These are phyloP conservation scores for Microbotryum silenes-acaulis DNA, from an alignment of 1,284 basidiomycete genomes.

Conservation along the genomic window DNA sequence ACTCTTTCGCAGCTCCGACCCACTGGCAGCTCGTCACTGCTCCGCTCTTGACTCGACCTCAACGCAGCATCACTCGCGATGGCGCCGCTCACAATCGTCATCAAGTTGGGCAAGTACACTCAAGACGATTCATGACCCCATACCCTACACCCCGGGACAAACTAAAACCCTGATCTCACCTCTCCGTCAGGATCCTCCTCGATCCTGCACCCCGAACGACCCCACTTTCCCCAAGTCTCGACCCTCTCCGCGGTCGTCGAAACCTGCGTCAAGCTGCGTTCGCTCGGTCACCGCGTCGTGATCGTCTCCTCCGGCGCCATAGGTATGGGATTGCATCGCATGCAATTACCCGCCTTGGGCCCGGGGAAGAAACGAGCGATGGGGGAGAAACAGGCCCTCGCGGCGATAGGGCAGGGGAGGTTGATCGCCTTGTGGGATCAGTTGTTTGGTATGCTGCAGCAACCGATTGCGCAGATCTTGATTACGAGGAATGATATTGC, in stretches of 20 bases:
- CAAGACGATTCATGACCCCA: neutral
- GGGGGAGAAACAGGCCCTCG: slow-evolving; percentile 84
- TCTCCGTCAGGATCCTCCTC: slow-evolving; percentile 71
- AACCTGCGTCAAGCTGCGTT: slow-evolving; percentile 70
- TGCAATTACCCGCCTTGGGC: slow-evolving; percentile 53
- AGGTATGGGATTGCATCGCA: slow-evolving; percentile 83
- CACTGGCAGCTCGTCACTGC: no score
- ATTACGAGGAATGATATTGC: slow-evolving; percentile 93
- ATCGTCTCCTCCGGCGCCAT: slow-evolving; percentile 95
- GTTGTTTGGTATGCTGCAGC: slow-evolving; percentile 83
- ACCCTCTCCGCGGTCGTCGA: slow-evolving; percentile 88
- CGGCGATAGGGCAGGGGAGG: slow-evolving; percentile 91
- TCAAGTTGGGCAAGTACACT: slow-evolving; percentile 62
- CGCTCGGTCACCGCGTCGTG: slow-evolving; percentile 82
- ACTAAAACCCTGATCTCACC: neutral
- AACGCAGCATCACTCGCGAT: neutral
- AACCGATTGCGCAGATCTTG: slow-evolving; percentile 91
- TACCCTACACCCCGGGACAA: no score
- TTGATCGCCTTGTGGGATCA: slow-evolving; percentile 97
- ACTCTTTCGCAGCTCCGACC: no score
- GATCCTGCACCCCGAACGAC: slow-evolving; percentile 82
- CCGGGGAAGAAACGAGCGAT: slow-evolving; percentile 61
- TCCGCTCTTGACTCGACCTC: no score
- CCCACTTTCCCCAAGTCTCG: slow-evolving; percentile 74
- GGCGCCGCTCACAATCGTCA: slow-evolving; percentile 57